phyloP scores from a whole-genome alignment of 1,284 basidiomycete species.

The Golubevia pallescens region DNA sequence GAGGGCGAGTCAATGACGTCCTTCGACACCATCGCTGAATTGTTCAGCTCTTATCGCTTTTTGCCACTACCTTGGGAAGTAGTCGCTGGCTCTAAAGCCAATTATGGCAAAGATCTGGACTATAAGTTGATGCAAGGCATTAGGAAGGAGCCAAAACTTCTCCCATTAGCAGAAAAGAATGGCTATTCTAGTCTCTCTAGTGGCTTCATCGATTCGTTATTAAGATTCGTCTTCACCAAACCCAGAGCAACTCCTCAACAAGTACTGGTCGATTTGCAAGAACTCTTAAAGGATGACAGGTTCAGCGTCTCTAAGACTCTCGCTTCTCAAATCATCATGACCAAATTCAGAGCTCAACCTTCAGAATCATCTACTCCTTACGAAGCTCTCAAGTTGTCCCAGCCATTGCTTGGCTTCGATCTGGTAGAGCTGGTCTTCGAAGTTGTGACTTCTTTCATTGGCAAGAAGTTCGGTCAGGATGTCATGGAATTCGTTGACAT shows the following conservation, averaged over 20 bases:
- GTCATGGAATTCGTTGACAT: slow-evolving; percentile 10
- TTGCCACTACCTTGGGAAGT: neutral
- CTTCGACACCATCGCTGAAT: neutral
- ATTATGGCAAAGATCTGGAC: neutral
- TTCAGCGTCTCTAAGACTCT: neutral
- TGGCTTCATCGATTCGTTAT: neutral
- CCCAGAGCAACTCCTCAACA: neutral
- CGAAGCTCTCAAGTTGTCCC: neutral
- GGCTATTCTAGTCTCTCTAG: neutral
- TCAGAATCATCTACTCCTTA: neutral
- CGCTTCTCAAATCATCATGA: neutral
- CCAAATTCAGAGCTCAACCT: neutral
- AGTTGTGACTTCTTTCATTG: slow-evolving; percentile 22
- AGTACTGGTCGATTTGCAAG: neutral
- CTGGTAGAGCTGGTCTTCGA: slow-evolving; percentile 29
- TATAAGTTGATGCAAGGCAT: neutral
- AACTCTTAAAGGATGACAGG: neutral
- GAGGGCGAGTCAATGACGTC: neutral
- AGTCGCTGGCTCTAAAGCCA: neutral
- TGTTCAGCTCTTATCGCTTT: neutral
- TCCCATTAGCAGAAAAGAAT: neutral
- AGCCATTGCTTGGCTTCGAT: neutral
- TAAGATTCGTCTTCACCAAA: neutral
- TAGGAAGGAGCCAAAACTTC: neutral
- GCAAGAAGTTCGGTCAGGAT: slow-evolving; percentile 26